These are phyloP conservation scores for Diplodia sapinea DNA, from an alignment of 2,329 filamentous ascomycete species.

Conservation along the genomic window DNA sequence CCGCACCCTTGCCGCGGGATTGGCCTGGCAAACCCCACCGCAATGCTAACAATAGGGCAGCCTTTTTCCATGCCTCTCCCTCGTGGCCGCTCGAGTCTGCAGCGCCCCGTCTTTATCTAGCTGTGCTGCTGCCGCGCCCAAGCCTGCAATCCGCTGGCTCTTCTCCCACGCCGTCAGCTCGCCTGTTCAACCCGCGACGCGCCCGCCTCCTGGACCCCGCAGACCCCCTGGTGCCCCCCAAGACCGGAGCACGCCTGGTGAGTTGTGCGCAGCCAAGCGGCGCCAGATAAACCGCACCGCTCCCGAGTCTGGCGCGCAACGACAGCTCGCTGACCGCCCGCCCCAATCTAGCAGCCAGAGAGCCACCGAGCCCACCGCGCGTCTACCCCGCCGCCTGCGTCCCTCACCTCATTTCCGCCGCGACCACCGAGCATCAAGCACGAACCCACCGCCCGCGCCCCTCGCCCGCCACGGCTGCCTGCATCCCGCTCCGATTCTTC, in stretches of 20 bases:
- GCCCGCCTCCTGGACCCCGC: conserved; percentile 30
- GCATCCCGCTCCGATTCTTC: conserved; percentile 20
- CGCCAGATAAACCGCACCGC: conserved; percentile 13
- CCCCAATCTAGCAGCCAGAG: conserved; percentile 19
- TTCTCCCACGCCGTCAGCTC: background rate
- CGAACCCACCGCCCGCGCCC: conserved; percentile 16
- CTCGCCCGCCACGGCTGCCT: conserved; percentile 17
- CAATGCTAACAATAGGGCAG: conserved; percentile 29
- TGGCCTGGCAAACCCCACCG: conserved; percentile 29
- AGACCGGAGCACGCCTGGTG: background rate
- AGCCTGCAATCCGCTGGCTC: background rate
- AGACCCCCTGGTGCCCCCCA: conserved; percentile 18
- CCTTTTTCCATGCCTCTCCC: conserved; percentile 22
- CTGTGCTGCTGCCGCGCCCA: conserved; percentile 14
- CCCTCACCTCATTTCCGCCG: conserved; percentile 28
- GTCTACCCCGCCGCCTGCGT: conserved; percentile 26
- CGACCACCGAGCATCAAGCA: conserved; percentile 17
- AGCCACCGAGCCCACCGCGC: conserved; percentile 19
- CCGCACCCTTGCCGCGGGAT: conserved; percentile 25
- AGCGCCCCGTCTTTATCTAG: conserved; percentile 28
- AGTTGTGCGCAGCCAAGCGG: conserved; percentile 10
- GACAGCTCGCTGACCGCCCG: conserved; percentile 16
- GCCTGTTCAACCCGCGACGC: conserved; percentile 20
- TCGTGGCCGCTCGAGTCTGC: conserved; percentile 21
- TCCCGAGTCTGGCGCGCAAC: conserved; percentile 6